phyloP scores from a whole-genome alignment of 1,139 yeast genomes.

The Diutina scorzettiae region DNA sequence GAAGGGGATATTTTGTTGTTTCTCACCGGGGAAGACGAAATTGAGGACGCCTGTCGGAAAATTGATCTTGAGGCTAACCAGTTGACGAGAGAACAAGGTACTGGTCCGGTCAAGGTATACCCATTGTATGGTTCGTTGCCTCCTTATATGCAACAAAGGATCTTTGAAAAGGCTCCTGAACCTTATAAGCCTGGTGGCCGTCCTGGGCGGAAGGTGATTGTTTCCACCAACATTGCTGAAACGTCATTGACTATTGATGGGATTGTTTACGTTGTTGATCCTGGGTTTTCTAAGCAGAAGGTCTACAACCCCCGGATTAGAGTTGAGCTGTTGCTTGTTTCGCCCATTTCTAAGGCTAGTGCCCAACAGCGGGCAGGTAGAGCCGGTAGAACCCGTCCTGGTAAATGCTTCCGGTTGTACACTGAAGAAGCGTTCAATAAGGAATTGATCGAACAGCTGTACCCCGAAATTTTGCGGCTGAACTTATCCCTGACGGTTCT shows the following conservation, averaged over 20 bases:
- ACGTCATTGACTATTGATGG: slow-evolving; percentile 97
- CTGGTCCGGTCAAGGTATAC: slow-evolving; percentile 82
- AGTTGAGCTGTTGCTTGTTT: slow-evolving; percentile 86
- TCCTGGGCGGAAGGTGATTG: slow-evolving; percentile 87
- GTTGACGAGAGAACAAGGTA: slow-evolving; percentile 71
- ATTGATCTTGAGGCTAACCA: slow-evolving; percentile 83
- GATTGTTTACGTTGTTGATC: slow-evolving; percentile 92
- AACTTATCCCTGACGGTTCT: slow-evolving; percentile 87
- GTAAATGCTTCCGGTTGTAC: slow-evolving; percentile 90
- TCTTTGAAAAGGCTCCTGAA: slow-evolving; percentile 82
- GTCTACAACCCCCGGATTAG: slow-evolving; percentile 94
- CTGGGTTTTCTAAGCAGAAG: slow-evolving; percentile 93
- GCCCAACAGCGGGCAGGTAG: slow-evolving; percentile 99
- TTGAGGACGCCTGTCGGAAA: slow-evolving; percentile 92
- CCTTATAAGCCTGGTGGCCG: slow-evolving; percentile 53
- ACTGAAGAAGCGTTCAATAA: slow-evolving; percentile 95
- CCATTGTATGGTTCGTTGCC: slow-evolving; percentile 95
- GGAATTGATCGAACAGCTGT: slow-evolving; percentile 87
- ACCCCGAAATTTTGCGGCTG: slow-evolving; percentile 88
- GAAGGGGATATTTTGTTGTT: slow-evolving; percentile 85
- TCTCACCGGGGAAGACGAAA: slow-evolving; percentile 96
- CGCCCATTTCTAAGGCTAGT: slow-evolving; percentile 94
- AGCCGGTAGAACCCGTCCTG: slow-evolving; percentile 99
- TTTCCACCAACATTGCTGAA: slow-evolving; percentile 96
- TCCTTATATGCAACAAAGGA: slow-evolving; percentile 87